A percentile compares a stretch with the other conserved stretches of the same genome.
These are phyloP conservation scores for Penicillium corylophilum DNA, from an alignment of 2,329 filamentous ascomycete genomes.

Conservation along the genomic window DNA sequence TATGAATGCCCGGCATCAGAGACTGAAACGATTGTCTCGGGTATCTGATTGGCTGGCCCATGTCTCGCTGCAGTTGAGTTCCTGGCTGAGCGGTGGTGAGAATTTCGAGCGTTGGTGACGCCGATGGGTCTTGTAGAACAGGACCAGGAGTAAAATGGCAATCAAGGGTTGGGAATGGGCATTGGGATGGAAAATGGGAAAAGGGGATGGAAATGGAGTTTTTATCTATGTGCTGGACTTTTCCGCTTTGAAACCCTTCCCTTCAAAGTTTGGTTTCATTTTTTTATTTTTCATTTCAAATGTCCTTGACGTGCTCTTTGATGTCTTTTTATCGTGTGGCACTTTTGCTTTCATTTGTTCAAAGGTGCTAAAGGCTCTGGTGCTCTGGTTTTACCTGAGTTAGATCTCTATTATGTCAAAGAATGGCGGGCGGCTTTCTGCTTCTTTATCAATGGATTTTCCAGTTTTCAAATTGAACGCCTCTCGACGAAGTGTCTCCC, in stretches of 20 bases:
- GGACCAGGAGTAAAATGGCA: slow-evolving; percentile 1
- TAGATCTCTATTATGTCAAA: slow-evolving; percentile 14
- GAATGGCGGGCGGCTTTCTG: slow-evolving; percentile 8
- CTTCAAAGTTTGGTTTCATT: neutral
- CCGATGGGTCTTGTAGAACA: slow-evolving; percentile 9
- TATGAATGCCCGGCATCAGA: neutral
- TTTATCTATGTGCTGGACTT: slow-evolving; percentile 1
- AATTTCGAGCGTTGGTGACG: slow-evolving; percentile 3
- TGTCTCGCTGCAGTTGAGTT: neutral
- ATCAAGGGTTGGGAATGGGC: too few relatives aligned
- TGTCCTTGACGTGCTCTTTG: neutral
- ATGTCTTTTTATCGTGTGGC: neutral
- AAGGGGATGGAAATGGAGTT: too few relatives aligned
- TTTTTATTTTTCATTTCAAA: neutral
- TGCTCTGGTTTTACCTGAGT: slow-evolving; percentile 2
- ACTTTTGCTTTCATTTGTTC: neutral
- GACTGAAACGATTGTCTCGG: slow-evolving; percentile 1
- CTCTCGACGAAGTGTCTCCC: neutral
- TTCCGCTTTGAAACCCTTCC: neutral
- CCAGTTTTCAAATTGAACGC: neutral
- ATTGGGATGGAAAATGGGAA: neutral
- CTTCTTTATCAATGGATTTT: neutral
- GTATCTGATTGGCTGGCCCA: slow-evolving; percentile 7
- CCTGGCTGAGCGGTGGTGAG: slow-evolving; percentile 1
- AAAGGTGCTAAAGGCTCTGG: neutral